phyloP scores from a whole-genome alignment of 2,329 filamentous ascomycete genomes.

The Orbilia blumenaviensis region DNA sequence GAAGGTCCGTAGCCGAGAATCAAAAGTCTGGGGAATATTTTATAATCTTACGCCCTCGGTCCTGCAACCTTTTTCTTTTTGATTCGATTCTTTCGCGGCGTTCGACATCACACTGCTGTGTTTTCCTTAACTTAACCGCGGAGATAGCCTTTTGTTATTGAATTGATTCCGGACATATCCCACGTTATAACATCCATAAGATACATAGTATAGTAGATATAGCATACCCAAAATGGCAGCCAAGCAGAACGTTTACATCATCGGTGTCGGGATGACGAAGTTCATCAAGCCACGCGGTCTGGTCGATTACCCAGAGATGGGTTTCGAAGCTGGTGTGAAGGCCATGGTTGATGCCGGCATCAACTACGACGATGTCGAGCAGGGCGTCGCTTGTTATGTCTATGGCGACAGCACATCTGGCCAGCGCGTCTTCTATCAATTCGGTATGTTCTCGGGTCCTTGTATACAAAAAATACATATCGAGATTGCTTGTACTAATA shows the following conservation, averaged over 20 bases:
- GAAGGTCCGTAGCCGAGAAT: slow-evolving; percentile 38
- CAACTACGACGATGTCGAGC: slow-evolving; percentile 95
- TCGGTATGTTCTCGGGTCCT: slow-evolving; percentile 67
- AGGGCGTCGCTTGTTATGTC: slow-evolving; percentile 96
- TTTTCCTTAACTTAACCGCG: neutral
- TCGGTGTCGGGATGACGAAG: slow-evolving; percentile 98
- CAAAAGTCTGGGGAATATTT: slow-evolving; percentile 26
- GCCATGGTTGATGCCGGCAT: slow-evolving; percentile 81
- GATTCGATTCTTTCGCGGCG: neutral
- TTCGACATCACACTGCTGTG: neutral
- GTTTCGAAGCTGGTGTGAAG: slow-evolving; percentile 90
- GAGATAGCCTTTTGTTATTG: too few species aligned
- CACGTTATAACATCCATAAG: neutral
- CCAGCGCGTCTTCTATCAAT: slow-evolving; percentile 97
- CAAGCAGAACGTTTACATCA: slow-evolving; percentile 73
- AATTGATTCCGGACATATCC: too few species aligned
- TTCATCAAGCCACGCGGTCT: slow-evolving; percentile 97
- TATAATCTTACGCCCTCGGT: slow-evolving; percentile 21
- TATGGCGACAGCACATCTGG: slow-evolving; percentile 95
- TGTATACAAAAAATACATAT: neutral
- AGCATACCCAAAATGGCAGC: slow-evolving; percentile 39
- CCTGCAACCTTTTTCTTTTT: too few species aligned
- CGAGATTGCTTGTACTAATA: slow-evolving; percentile 3
- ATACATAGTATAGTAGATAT: neutral
- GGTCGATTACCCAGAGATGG: slow-evolving; percentile 92